Base-by-base conservation (phyloP, 495 filamentous ascomycete species). In the Staphylotrichum longicolle region DNA sequence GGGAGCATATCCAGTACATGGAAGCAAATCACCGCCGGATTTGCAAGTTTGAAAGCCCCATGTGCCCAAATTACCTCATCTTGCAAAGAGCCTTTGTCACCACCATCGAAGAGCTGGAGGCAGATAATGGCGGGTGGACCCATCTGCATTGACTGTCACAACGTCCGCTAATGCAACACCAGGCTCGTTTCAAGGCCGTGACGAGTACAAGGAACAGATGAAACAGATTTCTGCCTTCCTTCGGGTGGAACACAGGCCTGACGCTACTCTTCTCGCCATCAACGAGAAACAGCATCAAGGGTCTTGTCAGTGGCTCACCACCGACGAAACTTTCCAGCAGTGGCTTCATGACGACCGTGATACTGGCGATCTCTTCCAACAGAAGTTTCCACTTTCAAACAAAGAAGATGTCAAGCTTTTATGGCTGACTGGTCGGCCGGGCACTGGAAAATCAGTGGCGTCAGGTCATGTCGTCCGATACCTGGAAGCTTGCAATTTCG, bases 21-120 rank as follows among this genome's bases (percentile, higher is more conserved):
- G 62, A 79, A 56, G 79, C 78, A 5, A 70, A 80, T 54, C 79
- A 82, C 61, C 77, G 68, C 7, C 50, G 55, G 37, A n/a, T 70
- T 0, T 65, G 61, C 66, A 70, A 70, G 33, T 70, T 66, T 37
- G 63, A 66, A 4, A 64, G 49, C 15, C 54, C 57, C 12, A 40
- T 37, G 5, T 54, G 63, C 15, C 63, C 68, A 11, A 65, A 65
- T 20, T 70, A 70, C 58, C 55, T 50, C n/a, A 64, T 64, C 7
- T 32, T 69, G 8, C 62, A 54, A 15, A 57, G 55, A 33, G 58
- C 50, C 15, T 62, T 69, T 15, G 53, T 58, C n/a, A 62, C 52
- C 3, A 63, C 64, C 1, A 59, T 67, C 32, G 53, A 67, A 40
- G 60, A 65, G 4, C 54, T 67, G 27, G 57, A 60, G 30, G 57